phyloP scores from a whole-genome alignment of 257 asterid genomes.

The Fraxinus americana region DNA sequence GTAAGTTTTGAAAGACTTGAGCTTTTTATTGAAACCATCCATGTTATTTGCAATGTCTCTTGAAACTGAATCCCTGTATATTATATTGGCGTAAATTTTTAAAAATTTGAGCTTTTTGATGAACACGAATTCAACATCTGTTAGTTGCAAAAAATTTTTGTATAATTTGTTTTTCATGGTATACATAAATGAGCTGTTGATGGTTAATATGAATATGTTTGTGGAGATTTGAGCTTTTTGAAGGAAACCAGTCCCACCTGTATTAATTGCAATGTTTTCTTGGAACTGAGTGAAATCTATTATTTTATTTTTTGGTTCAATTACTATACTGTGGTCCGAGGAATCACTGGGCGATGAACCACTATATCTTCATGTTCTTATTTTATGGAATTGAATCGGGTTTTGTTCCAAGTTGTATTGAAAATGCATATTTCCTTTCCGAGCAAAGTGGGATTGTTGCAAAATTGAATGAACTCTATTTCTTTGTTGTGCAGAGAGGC shows the following conservation, averaged over 20 bases:
- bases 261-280: too few relatives aligned
- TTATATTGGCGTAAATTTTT: background rate
- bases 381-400: too few relatives aligned
- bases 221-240: slow-evolving; percentile 29
- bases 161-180: background rate
- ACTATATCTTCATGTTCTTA: too few relatives aligned
- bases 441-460: slow-evolving; percentile 14
- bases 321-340: background rate
- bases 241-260: background rate
- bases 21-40: slow-evolving; percentile 16
- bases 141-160: too few relatives aligned
- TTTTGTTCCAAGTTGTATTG: too few relatives aligned
- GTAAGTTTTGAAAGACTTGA: slow-evolving; percentile 23
- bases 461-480: slow-evolving; percentile 16
- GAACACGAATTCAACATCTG: background rate
- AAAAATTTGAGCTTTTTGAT: slow-evolving; percentile 29
- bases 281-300: too few relatives aligned
- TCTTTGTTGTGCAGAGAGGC: slow-evolving; percentile 51
- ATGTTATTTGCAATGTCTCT: too few relatives aligned
- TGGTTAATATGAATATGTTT: background rate
- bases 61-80: too few relatives aligned
- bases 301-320: too few relatives aligned
- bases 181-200: background rate
- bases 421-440: too few relatives aligned
- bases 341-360: background rate